Base-by-base conservation (phyloP, 345 rosid genomes). In the Arabidopsis arenosa region DNA sequence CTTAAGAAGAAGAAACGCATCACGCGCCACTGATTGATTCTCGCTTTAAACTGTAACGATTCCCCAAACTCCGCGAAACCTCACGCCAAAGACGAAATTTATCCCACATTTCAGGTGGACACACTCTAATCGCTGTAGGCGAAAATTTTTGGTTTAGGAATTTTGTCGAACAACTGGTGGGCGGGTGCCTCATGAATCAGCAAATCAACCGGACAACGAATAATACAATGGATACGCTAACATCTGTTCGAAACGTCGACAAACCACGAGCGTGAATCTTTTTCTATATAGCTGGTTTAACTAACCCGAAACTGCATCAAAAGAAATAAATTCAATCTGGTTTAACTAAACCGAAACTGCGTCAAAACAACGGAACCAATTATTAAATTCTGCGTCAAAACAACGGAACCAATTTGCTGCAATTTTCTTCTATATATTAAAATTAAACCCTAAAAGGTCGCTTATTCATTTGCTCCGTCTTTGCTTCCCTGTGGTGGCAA, bases 131-230 rank as follows among this genome's bases (percentile, higher is more conserved):
- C 18, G 7, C 37, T 23, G 21, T 26, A 7, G n/a, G 53, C 23
- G 13, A 28, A 63, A 17, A 14, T 15, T 5, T 0, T 17, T 47
- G 44, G 57, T 65, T 48, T 35, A 4, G 44, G 2, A 48, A 33
- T 49, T 66, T 33, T 58, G 58, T 66, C 70, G 70, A 66, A 33
- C 70, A 66, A 4, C 8, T 49, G 58, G 58, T 36, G 44, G 54
- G 70, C 58, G 32, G 4, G 32, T 48, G 6, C 4, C 40, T 64
- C 55, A 2, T 30, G 54, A 30, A 2, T 13, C 30, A 15, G 15
- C 11, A 9, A 9, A 10, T 5, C 14, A 37, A 36, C n/a, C 1
- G 4, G 21, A 0, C 2, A 28, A 9, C 37, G 4, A 9, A 11
- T 11, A 32, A 56, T 37, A 47, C 64, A 4, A 33, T 9, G n/a